phyloP scores from a whole-genome alignment of 169 alveolate genomes.

The Amoebophrya sp. region DNA sequence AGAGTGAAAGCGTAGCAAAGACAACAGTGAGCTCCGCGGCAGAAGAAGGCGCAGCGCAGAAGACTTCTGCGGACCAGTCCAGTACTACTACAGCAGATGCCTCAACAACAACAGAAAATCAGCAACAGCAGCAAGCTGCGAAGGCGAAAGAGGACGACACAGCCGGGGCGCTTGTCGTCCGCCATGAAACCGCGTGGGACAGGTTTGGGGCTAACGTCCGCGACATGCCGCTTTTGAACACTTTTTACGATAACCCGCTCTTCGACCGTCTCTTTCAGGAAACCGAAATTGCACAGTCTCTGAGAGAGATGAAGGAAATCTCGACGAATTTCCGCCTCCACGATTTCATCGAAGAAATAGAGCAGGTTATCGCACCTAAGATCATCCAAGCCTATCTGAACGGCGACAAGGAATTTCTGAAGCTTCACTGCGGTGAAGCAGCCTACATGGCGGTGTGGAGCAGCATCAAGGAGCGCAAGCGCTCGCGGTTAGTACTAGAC shows the following conservation, averaged over 20 bases:
- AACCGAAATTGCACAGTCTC: slow-evolving; percentile 64
- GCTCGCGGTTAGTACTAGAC: slow-evolving; percentile 58
- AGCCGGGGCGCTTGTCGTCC: background rate
- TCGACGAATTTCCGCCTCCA: slow-evolving; percentile 63
- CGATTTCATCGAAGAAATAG: slow-evolving; percentile 64
- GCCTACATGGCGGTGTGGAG: slow-evolving; percentile 62
- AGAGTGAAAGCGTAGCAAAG: too few relatives aligned
- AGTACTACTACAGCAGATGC: too few relatives aligned
- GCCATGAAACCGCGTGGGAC: background rate
- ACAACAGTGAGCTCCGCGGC: too few relatives aligned
- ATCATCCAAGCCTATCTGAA: slow-evolving; percentile 62
- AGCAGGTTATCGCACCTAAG: slow-evolving; percentile 67
- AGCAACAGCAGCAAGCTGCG: background rate
- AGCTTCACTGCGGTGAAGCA: slow-evolving; percentile 64
- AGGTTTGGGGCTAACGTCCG: background rate
- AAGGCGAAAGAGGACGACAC: background rate
- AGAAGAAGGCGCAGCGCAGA: too few relatives aligned
- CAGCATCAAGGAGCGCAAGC: slow-evolving; percentile 59
- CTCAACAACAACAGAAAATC: too few relatives aligned
- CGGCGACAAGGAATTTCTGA: background rate
- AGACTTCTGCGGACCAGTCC: too few relatives aligned
- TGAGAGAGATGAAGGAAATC: slow-evolving; percentile 66
- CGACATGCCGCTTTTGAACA: background rate
- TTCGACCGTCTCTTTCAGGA: slow-evolving; percentile 62
- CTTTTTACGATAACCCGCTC: slow-evolving; percentile 46